phyloP scores from a whole-genome alignment of 2,329 filamentous ascomycete species.

The Arthroderma sp. region DNA sequence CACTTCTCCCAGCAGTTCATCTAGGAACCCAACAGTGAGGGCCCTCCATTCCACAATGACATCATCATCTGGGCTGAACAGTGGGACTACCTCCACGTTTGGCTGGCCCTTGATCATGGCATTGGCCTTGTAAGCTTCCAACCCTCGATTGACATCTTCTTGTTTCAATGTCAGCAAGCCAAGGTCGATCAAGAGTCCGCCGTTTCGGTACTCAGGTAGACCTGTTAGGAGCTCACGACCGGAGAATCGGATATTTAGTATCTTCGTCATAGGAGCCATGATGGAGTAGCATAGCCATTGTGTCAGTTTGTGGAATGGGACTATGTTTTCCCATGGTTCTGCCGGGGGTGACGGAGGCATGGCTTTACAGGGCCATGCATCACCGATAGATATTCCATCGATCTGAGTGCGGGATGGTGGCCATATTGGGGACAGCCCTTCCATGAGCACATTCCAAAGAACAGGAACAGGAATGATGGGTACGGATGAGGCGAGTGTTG shows the following conservation, averaged over 20 bases:
- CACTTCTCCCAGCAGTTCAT: slow-evolving; percentile 57
- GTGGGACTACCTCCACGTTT: slow-evolving; percentile 60
- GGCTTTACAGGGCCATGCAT: slow-evolving; percentile 81
- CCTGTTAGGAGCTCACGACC: slow-evolving; percentile 74
- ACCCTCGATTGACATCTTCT: slow-evolving; percentile 56
- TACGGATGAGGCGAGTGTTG: slow-evolving; percentile 76
- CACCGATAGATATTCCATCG: slow-evolving; percentile 75
- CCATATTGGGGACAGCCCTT: slow-evolving; percentile 79
- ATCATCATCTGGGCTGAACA: slow-evolving; percentile 62
- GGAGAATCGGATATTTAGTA: slow-evolving; percentile 69
- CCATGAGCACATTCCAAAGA: slow-evolving; percentile 82
- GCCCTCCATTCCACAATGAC: slow-evolving; percentile 72
- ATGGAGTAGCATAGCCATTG: slow-evolving; percentile 93
- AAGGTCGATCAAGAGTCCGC: slow-evolving; percentile 74
- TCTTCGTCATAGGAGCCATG: slow-evolving; percentile 76
- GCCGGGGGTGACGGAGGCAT: slow-evolving; percentile 59
- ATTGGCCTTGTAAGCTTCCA: slow-evolving; percentile 58
- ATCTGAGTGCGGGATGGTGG: slow-evolving; percentile 74
- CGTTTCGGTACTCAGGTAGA: slow-evolving; percentile 84
- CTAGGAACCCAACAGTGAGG: slow-evolving; percentile 61
- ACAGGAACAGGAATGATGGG: slow-evolving; percentile 79
- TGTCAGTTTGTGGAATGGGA: slow-evolving; percentile 87
- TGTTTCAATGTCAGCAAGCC: slow-evolving; percentile 67
- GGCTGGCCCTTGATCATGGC: slow-evolving; percentile 59
- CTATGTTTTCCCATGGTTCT: slow-evolving; percentile 64